These are phyloP conservation scores for Colletotrichum sp. DNA, from an alignment of 2,329 filamentous ascomycete genomes.

Conservation along the genomic window DNA sequence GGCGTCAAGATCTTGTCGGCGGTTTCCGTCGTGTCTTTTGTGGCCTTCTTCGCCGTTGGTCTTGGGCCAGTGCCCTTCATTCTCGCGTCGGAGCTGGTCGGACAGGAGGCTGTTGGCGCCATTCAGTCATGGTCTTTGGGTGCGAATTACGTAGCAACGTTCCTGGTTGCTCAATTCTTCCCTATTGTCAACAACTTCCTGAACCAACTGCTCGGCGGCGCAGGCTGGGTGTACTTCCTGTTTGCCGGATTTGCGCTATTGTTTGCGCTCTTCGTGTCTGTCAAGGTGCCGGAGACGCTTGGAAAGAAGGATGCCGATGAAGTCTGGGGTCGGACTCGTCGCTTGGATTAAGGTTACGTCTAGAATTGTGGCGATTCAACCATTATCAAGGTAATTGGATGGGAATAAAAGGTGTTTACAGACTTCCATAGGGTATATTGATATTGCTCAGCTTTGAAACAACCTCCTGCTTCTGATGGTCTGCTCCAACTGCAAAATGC, in stretches of 20 bases:
- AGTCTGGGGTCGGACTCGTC: slow-evolving; percentile 79
- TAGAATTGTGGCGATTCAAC: background rate
- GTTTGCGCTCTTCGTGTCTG: slow-evolving; percentile 74
- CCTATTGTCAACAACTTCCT: slow-evolving; percentile 81
- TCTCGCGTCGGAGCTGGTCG: slow-evolving; percentile 88
- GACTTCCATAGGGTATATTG: background rate
- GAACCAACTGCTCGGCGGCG: slow-evolving; percentile 66
- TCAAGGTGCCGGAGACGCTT: slow-evolving; percentile 84
- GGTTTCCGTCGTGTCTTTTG: slow-evolving; percentile 82
- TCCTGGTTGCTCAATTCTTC: slow-evolving; percentile 94
- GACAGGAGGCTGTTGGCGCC: slow-evolving; percentile 87
- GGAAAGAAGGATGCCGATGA: slow-evolving; percentile 85
- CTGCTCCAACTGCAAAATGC: slow-evolving; percentile 66
- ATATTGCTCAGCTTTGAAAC: slow-evolving; percentile 29
- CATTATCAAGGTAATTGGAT: background rate
- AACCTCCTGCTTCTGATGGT: slow-evolving; percentile 48
- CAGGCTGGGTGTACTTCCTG: slow-evolving; percentile 89
- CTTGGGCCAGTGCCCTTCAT: slow-evolving; percentile 96
- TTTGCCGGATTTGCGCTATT: slow-evolving; percentile 78
- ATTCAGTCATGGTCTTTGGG: slow-evolving; percentile 88
- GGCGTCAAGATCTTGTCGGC: slow-evolving; percentile 79
- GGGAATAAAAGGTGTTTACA: background rate
- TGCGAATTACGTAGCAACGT: slow-evolving; percentile 89
- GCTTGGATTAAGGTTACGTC: slow-evolving; percentile 52
- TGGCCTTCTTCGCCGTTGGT: slow-evolving; percentile 87